Evolutionary conservation across 2,329 filamentous ascomycete species (phyloP).

Genomic region (Ophiostoma ulmi): DNA sequence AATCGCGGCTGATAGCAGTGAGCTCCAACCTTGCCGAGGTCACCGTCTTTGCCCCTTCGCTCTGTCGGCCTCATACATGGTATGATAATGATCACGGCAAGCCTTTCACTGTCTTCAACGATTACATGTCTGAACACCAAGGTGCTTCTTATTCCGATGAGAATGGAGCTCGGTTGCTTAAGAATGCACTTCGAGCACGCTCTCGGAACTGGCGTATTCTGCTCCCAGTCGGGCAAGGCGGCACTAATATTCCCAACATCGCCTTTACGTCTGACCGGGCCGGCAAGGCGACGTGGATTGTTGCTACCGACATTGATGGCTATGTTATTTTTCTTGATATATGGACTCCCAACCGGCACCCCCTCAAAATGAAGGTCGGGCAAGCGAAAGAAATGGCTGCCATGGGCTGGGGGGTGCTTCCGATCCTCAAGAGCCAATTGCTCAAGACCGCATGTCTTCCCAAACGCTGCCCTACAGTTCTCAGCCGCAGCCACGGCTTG

Average conservation of each 20-base stretch:
- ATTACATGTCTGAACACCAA: background rate
- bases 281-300: slow-evolving; percentile 46
- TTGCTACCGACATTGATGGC: slow-evolving; percentile 49
- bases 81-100: slow-evolving; percentile 22
- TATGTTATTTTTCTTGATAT: slow-evolving; percentile 48
- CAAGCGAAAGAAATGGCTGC: background rate
- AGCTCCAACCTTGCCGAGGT: slow-evolving; percentile 65
- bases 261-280: slow-evolving; percentile 44
- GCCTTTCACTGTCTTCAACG: no score
- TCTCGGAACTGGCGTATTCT: slow-evolving; percentile 48
- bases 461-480: background rate
- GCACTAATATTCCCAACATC: slow-evolving; percentile 51
- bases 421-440: background rate
- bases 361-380: slow-evolving; percentile 29
- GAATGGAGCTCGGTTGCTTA: slow-evolving; percentile 24
- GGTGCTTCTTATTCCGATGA: background rate
- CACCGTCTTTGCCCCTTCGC: slow-evolving; percentile 49
- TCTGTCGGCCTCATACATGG: slow-evolving; percentile 18
- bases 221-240: slow-evolving; percentile 38
- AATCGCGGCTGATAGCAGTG: slow-evolving; percentile 80
- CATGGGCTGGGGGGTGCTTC: background rate
- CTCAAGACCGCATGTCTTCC: background rate
- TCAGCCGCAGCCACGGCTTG: background rate
- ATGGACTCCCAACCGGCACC: slow-evolving; percentile 39
- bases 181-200: slow-evolving; percentile 39